Evolutionary conservation across 192 early-diverging fungal genomes (phyloP).

Genomic region (Coemansia sp.): DNA sequence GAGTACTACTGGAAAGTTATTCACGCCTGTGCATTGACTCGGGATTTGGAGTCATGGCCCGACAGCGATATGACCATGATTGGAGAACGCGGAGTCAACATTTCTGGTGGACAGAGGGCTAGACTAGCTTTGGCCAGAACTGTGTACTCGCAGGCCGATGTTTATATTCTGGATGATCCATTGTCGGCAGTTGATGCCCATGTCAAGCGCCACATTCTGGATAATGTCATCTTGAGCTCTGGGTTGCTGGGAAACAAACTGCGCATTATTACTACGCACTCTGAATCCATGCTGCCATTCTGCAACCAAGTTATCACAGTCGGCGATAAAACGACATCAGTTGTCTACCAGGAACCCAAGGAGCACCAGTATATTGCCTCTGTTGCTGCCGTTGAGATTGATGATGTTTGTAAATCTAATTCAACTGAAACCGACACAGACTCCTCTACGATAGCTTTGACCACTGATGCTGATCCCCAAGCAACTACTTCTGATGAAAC

Average conservation of each 20-base stretch:
- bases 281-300: constrained; percentile 10
- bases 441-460: background rate
- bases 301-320: constrained; percentile 6
- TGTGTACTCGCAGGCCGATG: constrained; percentile 22
- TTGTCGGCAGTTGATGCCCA: constrained; percentile 1
- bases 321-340: background rate
- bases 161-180: constrained; percentile 10
- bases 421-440: background rate
- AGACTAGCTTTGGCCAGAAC: constrained; percentile 22
- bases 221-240: constrained; percentile 20
- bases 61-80: constrained; percentile 6
- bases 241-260: constrained; percentile 15
- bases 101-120: constrained; percentile 24
- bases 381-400: background rate
- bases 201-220: constrained; percentile 15
- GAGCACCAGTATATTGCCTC: background rate
- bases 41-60: constrained; percentile 10
- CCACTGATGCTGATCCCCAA: background rate
- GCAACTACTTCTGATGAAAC: background rate
- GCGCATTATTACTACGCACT: constrained; percentile 1
- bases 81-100: constrained; percentile 23
- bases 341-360: background rate
- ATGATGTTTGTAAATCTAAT: background rate
- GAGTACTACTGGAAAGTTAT: constrained; percentile 11
- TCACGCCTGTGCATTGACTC: constrained; percentile 4